phyloP scores from a whole-genome alignment of 352 stramenopile species.

The Pythium grandisporangium region DNA sequence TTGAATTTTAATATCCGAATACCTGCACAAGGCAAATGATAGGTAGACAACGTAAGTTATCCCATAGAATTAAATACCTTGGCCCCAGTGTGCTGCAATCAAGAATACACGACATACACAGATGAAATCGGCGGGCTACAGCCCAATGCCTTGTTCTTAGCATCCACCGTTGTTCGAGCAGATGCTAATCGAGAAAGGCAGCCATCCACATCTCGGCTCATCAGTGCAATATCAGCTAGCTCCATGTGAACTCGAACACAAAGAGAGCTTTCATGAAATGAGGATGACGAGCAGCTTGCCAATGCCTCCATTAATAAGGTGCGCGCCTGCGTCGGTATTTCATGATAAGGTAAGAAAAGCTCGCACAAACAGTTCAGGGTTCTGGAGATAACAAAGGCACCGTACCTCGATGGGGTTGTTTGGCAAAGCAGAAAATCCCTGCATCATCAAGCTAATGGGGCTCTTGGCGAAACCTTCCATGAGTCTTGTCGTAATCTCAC shows the following conservation, averaged over 20 bases:
- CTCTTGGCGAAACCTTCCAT: constrained; percentile 4
- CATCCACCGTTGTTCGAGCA: constrained; percentile 23
- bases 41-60: neutral
- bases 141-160: constrained; percentile 36
- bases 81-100: neutral
- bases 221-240: constrained; percentile 33
- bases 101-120: constrained; percentile 22
- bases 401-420: neutral
- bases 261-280: constrained; percentile 53
- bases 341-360: too few species aligned
- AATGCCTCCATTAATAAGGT: constrained; percentile 42
- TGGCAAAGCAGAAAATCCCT: constrained; percentile 1
- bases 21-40: too few species aligned
- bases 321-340: constrained; percentile 38
- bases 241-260: constrained; percentile 50
- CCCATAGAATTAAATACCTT: too few species aligned
- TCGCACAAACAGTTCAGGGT: too few species aligned
- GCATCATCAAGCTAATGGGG: constrained; percentile 14
- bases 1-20: constrained; percentile 35
- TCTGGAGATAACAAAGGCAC: too few species aligned
- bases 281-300: constrained; percentile 44
- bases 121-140: constrained; percentile 16
- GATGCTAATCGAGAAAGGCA: constrained; percentile 40
- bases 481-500: neutral
- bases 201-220: constrained; percentile 41